These are phyloP conservation scores for Kalanchoe fedtschenkoi DNA, from an alignment of 164 flowering plant genomes.

Conservation along the genomic window DNA sequence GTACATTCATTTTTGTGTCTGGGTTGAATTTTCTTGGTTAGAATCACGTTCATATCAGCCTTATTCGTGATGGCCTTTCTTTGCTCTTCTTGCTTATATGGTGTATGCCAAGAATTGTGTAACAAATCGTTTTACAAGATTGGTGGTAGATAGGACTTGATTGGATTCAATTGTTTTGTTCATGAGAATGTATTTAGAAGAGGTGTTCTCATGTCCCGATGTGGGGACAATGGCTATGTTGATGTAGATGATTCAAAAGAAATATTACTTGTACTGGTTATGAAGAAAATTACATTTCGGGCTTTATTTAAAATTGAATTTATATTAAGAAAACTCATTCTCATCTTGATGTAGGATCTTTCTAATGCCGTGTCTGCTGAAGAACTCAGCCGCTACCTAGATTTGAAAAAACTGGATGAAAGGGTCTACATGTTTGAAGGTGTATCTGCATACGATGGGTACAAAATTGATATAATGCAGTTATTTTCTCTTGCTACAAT, in stretches of 20 bases:
- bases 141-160: not conserved
- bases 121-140: not conserved
- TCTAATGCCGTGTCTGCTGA: slow-evolving; percentile 65
- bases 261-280: not conserved
- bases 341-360: slow-evolving; percentile 51
- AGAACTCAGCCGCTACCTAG: slow-evolving; percentile 80
- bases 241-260: not conserved
- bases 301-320: not conserved
- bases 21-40: not conserved
- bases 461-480: slow-evolving; percentile 8
- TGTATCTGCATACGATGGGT: slow-evolving; percentile 92
- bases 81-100: not conserved
- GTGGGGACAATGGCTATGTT: not conserved
- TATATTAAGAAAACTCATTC: not conserved
- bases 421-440: slow-evolving; percentile 75
- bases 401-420: slow-evolving; percentile 88
- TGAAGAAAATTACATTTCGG: not conserved
- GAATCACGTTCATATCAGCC: not conserved
- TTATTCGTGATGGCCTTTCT: not conserved
- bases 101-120: not conserved
- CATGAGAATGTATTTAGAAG: not conserved
- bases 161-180: not conserved
- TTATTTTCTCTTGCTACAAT: not conserved
- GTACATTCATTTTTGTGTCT: not conserved
- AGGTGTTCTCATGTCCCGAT: not conserved